A percentile compares a stretch with the other conserved stretches of the same genome.
These are phyloP conservation scores for Bolboschoenus planiculmis DNA, from an alignment of 176 grass and related monocot species.

Conservation along the genomic window DNA sequence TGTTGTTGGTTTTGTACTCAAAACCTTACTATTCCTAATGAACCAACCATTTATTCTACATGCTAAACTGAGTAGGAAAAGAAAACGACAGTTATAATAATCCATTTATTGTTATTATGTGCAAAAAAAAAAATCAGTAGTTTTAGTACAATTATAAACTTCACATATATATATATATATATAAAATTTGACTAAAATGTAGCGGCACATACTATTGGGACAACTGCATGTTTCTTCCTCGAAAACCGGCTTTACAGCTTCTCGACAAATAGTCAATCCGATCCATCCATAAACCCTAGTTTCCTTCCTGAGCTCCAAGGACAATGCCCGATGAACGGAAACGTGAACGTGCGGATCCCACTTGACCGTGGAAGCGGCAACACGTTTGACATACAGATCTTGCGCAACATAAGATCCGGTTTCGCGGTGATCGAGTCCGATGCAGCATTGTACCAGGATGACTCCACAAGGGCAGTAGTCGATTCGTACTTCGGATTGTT, in stretches of 20 bases:
- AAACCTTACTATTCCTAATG: neutral
- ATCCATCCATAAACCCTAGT: constrained; percentile 44
- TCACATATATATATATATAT: too few species aligned
- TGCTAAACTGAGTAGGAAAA: neutral
- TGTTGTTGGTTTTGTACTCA: neutral
- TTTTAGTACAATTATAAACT: neutral
- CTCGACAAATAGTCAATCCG: constrained; percentile 41
- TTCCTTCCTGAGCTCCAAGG: constrained; percentile 57
- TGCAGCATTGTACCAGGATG: constrained; percentile 62
- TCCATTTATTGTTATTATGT: neutral
- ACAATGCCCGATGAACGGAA: constrained; percentile 49
- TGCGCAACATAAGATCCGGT: constrained; percentile 72
- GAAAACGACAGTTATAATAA: neutral
- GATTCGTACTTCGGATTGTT: constrained; percentile 67
- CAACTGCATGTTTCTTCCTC: constrained; percentile 88
- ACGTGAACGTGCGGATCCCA: constrained; percentile 50
- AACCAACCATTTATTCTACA: neutral
- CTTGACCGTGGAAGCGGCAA: constrained; percentile 65
- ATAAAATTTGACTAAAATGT: neutral
- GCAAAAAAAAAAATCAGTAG: neutral
- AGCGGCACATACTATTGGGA: constrained; percentile 92
- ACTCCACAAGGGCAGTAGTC: constrained; percentile 48
- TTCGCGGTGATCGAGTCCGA: constrained; percentile 67
- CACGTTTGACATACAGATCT: constrained; percentile 59
- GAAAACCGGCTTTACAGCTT: constrained; percentile 67